Base-by-base conservation (phyloP, 148 eudicot genomes). In the Camellia sinensis region DNA sequence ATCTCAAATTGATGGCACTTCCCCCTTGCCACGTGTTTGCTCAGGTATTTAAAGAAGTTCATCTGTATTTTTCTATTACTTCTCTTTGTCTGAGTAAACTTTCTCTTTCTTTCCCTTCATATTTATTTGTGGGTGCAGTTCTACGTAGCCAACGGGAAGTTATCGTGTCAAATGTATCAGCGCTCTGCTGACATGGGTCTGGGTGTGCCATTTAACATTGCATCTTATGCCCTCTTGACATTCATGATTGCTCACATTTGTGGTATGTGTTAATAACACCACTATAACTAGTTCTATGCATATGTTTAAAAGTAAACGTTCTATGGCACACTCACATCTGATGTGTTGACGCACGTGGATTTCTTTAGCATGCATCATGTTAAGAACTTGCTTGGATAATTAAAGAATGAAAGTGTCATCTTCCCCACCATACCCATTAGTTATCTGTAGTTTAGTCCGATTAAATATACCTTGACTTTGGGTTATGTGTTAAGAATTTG, bases 181-280 rank as follows among this genome's bases (percentile, higher is more conserved):
- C 93, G 95, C 13, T 96, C 99, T 68, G 99, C 99, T 79, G 98
- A 96, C 85, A 92, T 93, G 98, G 99, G 97, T 76, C 89, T 93
- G 50, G 98, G 99, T 29, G 98, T 96, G 75, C 99, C 99, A 79
- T 96, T 93, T 80, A 96, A 93, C 88, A 92, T 96, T 40, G 97
- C 98, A 72, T 96, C 99, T 44, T 93, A 93, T 83, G 86, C 98
- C 63, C 87, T 96, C 44, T 82, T 93, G 82, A 96, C 98, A 50
- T 92, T 97, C 92, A 93, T 91, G 97, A 92, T 93, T 85, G 98
- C 99, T 84, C 97, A 96, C 78, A 92, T 92, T 84, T 96, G 98
- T 86, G 98, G 99, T 93, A 90, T 67, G 93, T 57, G 73, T 78
- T 69, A 71, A 69, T 65, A 73, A 22, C 52, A 76, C 29, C n/a